Evolutionary conservation across 371 early-diverging fungal species (phyloP).

Genomic region (Mortierella sp.): DNA sequence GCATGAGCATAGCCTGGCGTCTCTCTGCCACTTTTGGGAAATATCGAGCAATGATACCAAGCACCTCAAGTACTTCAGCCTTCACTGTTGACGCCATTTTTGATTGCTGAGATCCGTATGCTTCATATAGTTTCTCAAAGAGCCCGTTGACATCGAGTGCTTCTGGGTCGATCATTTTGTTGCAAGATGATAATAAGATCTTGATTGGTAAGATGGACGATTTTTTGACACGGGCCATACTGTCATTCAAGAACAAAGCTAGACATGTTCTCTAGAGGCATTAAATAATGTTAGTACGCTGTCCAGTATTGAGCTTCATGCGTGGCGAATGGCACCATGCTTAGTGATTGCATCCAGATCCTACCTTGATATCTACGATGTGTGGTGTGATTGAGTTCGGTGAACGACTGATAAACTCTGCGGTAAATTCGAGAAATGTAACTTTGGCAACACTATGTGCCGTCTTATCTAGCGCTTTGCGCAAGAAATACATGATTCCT

Average conservation of each 20-base stretch:
- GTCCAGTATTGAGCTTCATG: background rate
- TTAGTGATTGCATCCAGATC: background rate
- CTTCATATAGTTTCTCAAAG: slow-evolving; percentile 36
- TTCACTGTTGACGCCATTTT: slow-evolving; percentile 58
- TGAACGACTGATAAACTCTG: slow-evolving; percentile 44
- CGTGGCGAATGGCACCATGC: background rate
- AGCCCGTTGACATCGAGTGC: slow-evolving; percentile 38
- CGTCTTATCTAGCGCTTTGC: slow-evolving; percentile 38
- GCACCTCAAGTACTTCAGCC: slow-evolving; percentile 61
- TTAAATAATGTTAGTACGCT: background rate
- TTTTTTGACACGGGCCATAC: slow-evolving; percentile 32
- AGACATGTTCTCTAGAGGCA: slow-evolving; percentile 37
- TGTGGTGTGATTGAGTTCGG: slow-evolving; percentile 34
- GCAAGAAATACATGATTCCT: slow-evolving; percentile 45
- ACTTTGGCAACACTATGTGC: slow-evolving; percentile 36
- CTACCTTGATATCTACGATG: slow-evolving; percentile 52
- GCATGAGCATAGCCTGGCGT: slow-evolving; percentile 28
- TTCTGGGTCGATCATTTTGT: slow-evolving; percentile 41
- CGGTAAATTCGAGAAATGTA: slow-evolving; percentile 53
- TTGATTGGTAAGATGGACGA: slow-evolving; percentile 51
- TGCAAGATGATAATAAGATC: slow-evolving; percentile 37
- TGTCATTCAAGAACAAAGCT: slow-evolving; percentile 39
- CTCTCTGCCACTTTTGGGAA: slow-evolving; percentile 50
- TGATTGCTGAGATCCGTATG: slow-evolving; percentile 49
- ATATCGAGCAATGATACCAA: slow-evolving; percentile 61